Evolutionary conservation across 208 protist species (phyloP).

Genomic region (Leishmania major): DNA sequence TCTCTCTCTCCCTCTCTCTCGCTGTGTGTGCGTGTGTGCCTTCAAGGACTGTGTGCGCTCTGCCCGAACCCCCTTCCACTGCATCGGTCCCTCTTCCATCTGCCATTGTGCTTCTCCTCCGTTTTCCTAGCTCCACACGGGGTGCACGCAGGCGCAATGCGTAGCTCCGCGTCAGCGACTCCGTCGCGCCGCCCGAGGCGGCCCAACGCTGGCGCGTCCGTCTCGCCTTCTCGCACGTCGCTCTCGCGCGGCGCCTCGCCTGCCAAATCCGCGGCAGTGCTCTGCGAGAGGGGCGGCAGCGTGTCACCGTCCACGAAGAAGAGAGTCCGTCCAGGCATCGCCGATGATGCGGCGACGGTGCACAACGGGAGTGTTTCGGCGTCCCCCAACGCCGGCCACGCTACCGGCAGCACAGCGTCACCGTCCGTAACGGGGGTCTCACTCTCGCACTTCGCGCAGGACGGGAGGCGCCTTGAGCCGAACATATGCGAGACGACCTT

Average conservation of each 20-base stretch:
- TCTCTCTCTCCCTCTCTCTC: neutral
- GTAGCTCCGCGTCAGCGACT: neutral
- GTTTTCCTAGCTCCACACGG: neutral
- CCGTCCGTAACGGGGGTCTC: slow-evolving; percentile 9
- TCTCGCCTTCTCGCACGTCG: slow-evolving; percentile 9
- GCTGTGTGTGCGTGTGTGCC: neutral
- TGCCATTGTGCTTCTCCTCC: neutral
- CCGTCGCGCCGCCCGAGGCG: neutral
- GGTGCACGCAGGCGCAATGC: neutral
- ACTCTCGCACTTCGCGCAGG: slow-evolving; percentile 6
- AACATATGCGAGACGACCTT: slow-evolving; percentile 44
- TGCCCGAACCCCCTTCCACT: neutral
- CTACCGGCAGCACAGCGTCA: neutral
- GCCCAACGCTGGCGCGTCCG: neutral
- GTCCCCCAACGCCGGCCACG: neutral
- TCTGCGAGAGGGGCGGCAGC: neutral
- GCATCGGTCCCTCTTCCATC: neutral
- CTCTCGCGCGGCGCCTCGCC: slow-evolving; percentile 7
- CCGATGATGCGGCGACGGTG: slow-evolving; percentile 3
- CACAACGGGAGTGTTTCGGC: neutral
- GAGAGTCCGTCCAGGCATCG: neutral
- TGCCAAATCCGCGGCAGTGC: neutral
- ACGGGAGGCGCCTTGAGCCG: slow-evolving; percentile 39
- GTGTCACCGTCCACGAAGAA: slow-evolving; percentile 2
- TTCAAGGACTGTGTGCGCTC: neutral